Percentiles rank a stretch among this genome's conserved stretches.
phyloP scores from a whole-genome alignment of 768 basidiomycete species.

The Termitomyces sp. region DNA sequence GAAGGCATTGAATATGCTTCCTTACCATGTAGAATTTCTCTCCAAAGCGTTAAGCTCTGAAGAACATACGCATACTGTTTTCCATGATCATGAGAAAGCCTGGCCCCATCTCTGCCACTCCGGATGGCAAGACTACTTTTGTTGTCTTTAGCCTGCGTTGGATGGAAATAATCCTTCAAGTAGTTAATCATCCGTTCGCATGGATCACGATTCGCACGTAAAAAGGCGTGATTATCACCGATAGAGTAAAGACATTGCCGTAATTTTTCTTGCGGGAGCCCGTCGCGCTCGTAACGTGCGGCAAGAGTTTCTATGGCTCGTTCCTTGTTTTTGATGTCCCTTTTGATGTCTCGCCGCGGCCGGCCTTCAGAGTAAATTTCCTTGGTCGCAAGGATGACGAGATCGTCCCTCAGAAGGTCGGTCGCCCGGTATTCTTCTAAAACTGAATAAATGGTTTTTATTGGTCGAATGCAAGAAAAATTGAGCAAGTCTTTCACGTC shows the following conservation, averaged over 20 bases:
- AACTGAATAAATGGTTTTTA: constrained; percentile 66
- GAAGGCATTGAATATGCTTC: neutral
- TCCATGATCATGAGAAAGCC: constrained; percentile 78
- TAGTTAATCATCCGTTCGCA: constrained; percentile 81
- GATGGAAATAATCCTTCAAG: constrained; percentile 72
- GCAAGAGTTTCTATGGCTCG: constrained; percentile 77
- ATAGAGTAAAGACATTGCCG: constrained; percentile 83
- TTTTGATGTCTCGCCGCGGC: constrained; percentile 72
- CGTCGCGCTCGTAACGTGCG: constrained; percentile 49
- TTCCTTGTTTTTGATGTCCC: constrained; percentile 80
- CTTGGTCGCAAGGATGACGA: constrained; percentile 70
- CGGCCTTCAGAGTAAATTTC: constrained; percentile 76
- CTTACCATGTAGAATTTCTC: constrained; percentile 78
- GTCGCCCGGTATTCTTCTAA: constrained; percentile 61
- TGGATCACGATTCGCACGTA: constrained; percentile 81
- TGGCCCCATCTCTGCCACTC: constrained; percentile 73
- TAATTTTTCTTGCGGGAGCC: constrained; percentile 58
- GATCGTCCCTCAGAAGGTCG: constrained; percentile 70
- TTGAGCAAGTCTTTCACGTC: constrained; percentile 76
- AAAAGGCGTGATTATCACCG: constrained; percentile 86
- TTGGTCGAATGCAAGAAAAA: constrained; percentile 75
- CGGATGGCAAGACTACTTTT: constrained; percentile 73
- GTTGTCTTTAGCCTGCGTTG: constrained; percentile 57
- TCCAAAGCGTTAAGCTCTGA: constrained; percentile 84
- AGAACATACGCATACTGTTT: constrained; percentile 84